Conservation (phyloP, 306 rosid genomes). For the Vigna radiata region DNA sequence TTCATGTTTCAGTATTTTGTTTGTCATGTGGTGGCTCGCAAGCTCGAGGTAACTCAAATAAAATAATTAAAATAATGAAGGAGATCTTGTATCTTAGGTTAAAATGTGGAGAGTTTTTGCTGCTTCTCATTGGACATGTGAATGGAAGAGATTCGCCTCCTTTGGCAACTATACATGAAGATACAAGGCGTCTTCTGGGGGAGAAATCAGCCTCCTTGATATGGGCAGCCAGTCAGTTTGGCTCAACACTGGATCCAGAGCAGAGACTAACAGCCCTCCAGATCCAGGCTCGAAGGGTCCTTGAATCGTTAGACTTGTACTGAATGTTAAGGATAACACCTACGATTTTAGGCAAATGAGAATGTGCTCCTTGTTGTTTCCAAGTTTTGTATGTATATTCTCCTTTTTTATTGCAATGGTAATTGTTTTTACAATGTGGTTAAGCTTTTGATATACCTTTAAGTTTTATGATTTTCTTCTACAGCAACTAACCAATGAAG, state of each 20-base stretch:
- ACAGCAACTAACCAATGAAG: no score
- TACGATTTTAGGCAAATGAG: slow-evolving; percentile 20
- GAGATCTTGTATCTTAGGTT: slow-evolving; percentile 68
- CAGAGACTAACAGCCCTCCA: slow-evolving; percentile 87
- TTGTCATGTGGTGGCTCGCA: slow-evolving; percentile 21
- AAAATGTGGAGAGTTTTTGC: slow-evolving; percentile 94
- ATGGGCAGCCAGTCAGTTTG: slow-evolving; percentile 98
- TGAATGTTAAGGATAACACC: slow-evolving; percentile 42
- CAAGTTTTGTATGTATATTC: not conserved
- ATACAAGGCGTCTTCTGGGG: slow-evolving; percentile 81
- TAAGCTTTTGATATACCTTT: not conserved
- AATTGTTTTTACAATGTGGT: slow-evolving; percentile 2
- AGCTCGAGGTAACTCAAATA: slow-evolving; percentile 10
- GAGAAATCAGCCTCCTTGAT: slow-evolving; percentile 97
- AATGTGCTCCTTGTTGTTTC: slow-evolving; percentile 13
- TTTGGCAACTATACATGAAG: slow-evolving; percentile 83
- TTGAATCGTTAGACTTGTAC: slow-evolving; percentile 82
- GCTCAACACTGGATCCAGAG: slow-evolving; percentile 87
- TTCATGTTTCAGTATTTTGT: not conserved
- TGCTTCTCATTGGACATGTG: slow-evolving; percentile 89
- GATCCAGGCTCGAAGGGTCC: slow-evolving; percentile 91
- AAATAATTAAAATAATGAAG: slow-evolving; percentile 4
- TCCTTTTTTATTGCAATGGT: slow-evolving; percentile 6
- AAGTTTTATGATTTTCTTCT: no score
- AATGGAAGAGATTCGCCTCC: slow-evolving; percentile 81